phyloP scores from a whole-genome alignment of 202 grass and related monocot species.

The Schoenoplectus triqueter region DNA sequence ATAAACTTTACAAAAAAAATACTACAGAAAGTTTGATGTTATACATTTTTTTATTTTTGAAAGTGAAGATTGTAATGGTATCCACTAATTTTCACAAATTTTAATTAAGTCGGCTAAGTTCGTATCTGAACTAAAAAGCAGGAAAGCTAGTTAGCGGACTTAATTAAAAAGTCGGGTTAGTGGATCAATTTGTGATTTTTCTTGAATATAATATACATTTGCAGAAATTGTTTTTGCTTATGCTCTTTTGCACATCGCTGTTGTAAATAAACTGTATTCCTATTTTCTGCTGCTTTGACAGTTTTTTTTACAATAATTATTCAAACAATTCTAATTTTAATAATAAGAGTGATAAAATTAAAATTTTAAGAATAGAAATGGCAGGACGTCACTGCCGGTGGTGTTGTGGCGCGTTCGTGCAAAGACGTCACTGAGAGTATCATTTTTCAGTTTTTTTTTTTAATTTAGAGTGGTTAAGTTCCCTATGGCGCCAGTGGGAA shows the following conservation, averaged over 20 bases:
- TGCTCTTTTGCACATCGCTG: background rate
- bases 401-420: no score
- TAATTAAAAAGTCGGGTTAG: background rate
- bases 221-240: background rate
- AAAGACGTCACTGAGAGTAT: no score
- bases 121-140: background rate
- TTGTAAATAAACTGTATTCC: no score
- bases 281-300: no score
- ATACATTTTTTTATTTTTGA: background rate
- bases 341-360: no score
- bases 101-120: slow-evolving; percentile 11
- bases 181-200: slow-evolving; percentile 17
- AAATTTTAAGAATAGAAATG: no score
- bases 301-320: no score
- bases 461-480: no score
- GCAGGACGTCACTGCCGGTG: no score
- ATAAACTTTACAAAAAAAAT: slow-evolving; percentile 13
- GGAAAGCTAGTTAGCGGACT: background rate
- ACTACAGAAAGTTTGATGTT: slow-evolving; percentile 26
- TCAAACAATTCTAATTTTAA: no score
- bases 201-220: background rate
- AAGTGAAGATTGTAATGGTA: slow-evolving; percentile 16
- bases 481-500: no score
- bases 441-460: no score
- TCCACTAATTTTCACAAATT: slow-evolving; percentile 23